Base-by-base conservation (phyloP, 2,329 filamentous ascomycete species). In the Talaromyces sp. region DNA sequence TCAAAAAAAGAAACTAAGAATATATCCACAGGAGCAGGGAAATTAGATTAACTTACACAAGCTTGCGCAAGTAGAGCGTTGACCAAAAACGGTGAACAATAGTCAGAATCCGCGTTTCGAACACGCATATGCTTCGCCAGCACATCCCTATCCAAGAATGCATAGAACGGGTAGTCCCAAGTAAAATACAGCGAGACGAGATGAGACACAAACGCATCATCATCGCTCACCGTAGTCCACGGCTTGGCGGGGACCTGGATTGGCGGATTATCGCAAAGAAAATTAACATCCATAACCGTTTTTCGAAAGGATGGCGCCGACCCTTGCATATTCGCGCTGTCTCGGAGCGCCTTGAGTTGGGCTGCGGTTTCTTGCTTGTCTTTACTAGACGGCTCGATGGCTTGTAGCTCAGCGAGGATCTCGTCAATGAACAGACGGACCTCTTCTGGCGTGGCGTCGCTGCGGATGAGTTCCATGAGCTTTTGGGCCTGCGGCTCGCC, bases 181-280 rank as follows among this genome's bases (percentile, higher is more conserved):
- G 86, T 90, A 75, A 96, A 96, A 76, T 96, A 96, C 86, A 96
- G 89, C 70, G 91, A 91, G 67, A 96, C 84, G 26, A 96, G 82
- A 74, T 96, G 91, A 9, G 86, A 84, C 63, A 96, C 85, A 49
- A 96, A 81, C 56, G 88, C 83, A 8, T 84, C 80, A 70, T 96
- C 90, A 51, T 84, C 81, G 1, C 90, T 96, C 46, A 96, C 90
- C 13, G 80, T 84, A 0, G 92, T 95, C 93, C 93, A 97, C 9
- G 93, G 73, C 55, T 64, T 60, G 10, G 73, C 74, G 6, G 73
- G 74, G 1, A 76, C 73, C 24, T 66, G 64, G 31, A 69, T 66
- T 8, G 73, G 73, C 29, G 72, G 68, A 46, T 72, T 71, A 35
- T 74, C 70, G 55, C 74, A 76, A 19, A 76, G 66, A 54, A 70